phyloP scores from a whole-genome alignment of 164 flowering plant species.

The Nelumbo lutea region DNA sequence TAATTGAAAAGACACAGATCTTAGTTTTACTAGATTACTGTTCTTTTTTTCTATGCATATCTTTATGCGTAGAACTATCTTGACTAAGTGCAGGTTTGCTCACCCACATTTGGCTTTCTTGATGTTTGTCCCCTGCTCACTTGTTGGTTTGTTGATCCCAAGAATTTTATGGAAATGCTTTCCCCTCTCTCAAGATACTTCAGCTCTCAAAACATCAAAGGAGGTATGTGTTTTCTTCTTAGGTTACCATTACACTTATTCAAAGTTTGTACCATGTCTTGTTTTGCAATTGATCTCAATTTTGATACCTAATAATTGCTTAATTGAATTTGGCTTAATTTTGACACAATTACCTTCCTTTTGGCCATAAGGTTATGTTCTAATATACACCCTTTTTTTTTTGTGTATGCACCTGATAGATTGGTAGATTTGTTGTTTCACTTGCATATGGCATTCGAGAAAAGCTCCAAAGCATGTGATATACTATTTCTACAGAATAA shows the following conservation, averaged over 20 bases:
- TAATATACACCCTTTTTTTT: not conserved
- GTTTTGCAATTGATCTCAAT: not conserved
- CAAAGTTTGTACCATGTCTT: not conserved
- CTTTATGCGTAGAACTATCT: slow-evolving; percentile 5
- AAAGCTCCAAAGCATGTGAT: not conserved
- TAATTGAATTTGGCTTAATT: not conserved
- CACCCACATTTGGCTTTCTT: slow-evolving; percentile 79
- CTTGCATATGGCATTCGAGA: not conserved
- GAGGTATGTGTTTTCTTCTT: slow-evolving; percentile 40
- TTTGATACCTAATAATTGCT: not conserved
- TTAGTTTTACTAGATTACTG: not conserved
- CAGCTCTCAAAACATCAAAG: slow-evolving; percentile 34
- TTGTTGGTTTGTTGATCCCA: slow-evolving; percentile 78
- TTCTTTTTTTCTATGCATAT: not conserved
- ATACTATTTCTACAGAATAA: not conserved
- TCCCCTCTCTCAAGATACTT: slow-evolving; percentile 52
- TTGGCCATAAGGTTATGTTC: too few species aligned
- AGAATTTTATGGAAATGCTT: slow-evolving; percentile 42
- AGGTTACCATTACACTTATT: not conserved
- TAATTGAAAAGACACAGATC: not conserved
- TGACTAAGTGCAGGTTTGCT: slow-evolving; percentile 64
- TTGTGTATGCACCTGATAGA: not conserved
- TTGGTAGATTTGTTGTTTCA: not conserved
- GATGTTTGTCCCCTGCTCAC: slow-evolving; percentile 83
- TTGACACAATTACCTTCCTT: too few species aligned